These are phyloP conservation scores for Suhomyces bokatorum DNA, from an alignment of 1,139 yeast species.

Conservation along the genomic window DNA sequence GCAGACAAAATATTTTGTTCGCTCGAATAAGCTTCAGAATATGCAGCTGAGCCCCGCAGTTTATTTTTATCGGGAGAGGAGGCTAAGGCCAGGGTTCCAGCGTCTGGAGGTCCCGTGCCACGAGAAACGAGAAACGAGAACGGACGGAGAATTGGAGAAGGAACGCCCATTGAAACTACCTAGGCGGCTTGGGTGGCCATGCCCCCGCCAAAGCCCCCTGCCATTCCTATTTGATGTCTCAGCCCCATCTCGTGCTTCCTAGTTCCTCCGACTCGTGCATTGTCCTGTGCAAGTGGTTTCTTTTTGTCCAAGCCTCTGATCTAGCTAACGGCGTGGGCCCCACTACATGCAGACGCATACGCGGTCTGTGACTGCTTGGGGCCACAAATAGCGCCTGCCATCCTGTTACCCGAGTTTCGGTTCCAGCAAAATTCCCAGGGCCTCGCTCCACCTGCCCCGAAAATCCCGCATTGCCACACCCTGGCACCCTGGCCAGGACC, in stretches of 20 bases:
- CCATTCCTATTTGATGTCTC: too few relatives aligned
- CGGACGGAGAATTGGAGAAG: too few relatives aligned
- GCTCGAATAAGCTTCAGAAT: conserved; percentile 1
- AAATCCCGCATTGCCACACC: background rate
- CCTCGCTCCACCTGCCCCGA: background rate
- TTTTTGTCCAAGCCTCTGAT: background rate
- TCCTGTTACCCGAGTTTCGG: conserved; percentile 3
- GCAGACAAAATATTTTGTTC: conserved; percentile 4
- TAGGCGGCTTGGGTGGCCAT: too few relatives aligned
- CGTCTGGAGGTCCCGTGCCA: too few relatives aligned
- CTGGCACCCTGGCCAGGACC: too few relatives aligned
- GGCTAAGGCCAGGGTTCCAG: background rate
- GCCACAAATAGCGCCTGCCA: background rate
- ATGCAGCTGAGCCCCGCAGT: conserved; percentile 3
- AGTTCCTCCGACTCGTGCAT: background rate
- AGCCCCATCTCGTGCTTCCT: background rate
- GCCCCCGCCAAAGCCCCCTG: too few relatives aligned
- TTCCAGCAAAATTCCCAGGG: background rate
- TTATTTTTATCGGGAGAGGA: conserved; percentile 2
- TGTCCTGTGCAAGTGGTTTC: background rate
- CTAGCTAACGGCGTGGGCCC: conserved; percentile 4
- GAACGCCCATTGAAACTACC: too few relatives aligned
- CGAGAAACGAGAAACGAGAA: too few relatives aligned
- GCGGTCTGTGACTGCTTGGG: background rate
- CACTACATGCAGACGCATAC: conserved; percentile 1